A percentile compares a stretch with the other conserved stretches of the same genome.
These are phyloP conservation scores for Lotus japonicus DNA, from an alignment of 306 rosid species.

Conservation along the genomic window DNA sequence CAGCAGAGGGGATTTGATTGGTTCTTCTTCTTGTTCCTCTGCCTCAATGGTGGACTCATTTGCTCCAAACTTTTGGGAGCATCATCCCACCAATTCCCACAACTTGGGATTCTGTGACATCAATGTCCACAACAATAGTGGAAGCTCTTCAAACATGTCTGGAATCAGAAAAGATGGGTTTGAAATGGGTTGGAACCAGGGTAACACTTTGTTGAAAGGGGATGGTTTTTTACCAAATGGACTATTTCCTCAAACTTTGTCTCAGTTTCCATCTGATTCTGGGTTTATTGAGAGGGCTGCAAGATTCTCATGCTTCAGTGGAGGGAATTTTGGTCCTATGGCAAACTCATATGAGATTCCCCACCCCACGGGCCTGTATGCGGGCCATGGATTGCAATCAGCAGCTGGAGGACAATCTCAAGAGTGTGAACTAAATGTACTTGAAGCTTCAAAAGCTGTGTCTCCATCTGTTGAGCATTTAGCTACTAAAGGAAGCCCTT, in stretches of 20 bases:
- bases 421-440: constrained; percentile 32
- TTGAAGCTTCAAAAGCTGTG: constrained; percentile 48
- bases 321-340: constrained; percentile 55
- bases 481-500: constrained; percentile 46
- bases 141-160: constrained; percentile 30
- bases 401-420: constrained; percentile 40
- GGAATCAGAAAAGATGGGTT: constrained; percentile 51
- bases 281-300: constrained; percentile 91
- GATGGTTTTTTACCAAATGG: constrained; percentile 47
- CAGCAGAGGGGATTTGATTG: constrained; percentile 50
- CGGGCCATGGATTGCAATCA: constrained; percentile 38
- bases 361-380: constrained; percentile 42
- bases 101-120: constrained; percentile 59
- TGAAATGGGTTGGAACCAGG: constrained; percentile 61
- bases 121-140: constrained; percentile 38
- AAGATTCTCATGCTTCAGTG: constrained; percentile 70
- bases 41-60: constrained; percentile 66
- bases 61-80: constrained; percentile 60
- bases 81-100: constrained; percentile 47
- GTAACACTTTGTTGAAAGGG: constrained; percentile 46
- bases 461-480: constrained; percentile 40
- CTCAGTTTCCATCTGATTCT: constrained; percentile 87
- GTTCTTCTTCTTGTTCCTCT: constrained; percentile 61
- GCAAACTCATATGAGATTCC: constrained; percentile 54
- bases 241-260: constrained; percentile 54